Conservation (phyloP, 768 basidiomycete species). For the Nidularia pulvinata region DNA sequence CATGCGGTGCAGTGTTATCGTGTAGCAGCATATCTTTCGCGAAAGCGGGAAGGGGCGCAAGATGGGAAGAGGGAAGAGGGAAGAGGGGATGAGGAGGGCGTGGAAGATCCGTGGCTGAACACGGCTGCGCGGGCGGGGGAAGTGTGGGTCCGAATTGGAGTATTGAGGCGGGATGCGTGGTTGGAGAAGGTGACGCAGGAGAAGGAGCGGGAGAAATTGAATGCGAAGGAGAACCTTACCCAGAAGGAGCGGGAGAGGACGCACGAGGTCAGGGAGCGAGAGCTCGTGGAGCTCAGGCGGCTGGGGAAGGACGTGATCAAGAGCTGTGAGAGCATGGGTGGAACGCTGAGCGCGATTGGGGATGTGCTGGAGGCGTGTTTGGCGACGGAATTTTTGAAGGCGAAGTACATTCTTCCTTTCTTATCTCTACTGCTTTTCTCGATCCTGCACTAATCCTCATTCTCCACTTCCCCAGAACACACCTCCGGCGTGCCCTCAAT, state of each 20-base stretch:
- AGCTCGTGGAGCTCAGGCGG: constrained; percentile 23
- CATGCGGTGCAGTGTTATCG: constrained; percentile 64
- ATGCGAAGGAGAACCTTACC: not conserved
- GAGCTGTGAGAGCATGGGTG: constrained; percentile 50
- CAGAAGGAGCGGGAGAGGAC: constrained; percentile 4
- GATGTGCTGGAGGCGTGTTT: constrained; percentile 54
- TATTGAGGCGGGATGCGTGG: constrained; percentile 6
- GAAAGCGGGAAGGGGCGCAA: not conserved
- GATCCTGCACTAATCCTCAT: not conserved
- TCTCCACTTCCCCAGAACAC: constrained; percentile 33
- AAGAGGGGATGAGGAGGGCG: constrained; percentile 15
- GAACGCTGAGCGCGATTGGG: constrained; percentile 53
- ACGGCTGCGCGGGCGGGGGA: constrained; percentile 28
- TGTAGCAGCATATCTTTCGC: constrained; percentile 51
- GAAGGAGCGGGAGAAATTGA: not conserved
- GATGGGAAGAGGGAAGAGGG: constrained; percentile 3
- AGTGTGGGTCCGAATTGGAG: constrained; percentile 28
- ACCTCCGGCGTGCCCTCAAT: constrained; percentile 59
- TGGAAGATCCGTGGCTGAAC: constrained; percentile 30
- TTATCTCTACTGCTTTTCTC: not conserved
- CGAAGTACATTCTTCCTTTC: constrained; percentile 49
- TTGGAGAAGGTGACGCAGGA: constrained; percentile 3
- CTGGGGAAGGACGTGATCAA: constrained; percentile 33
- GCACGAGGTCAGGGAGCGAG: constrained; percentile 12
- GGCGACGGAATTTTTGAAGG: constrained; percentile 52